Percentiles rank a stretch among this genome's conserved stretches.
Evolutionary conservation across 352 stramenopile species (phyloP).

Genomic region (Bremia lactucae): DNA sequence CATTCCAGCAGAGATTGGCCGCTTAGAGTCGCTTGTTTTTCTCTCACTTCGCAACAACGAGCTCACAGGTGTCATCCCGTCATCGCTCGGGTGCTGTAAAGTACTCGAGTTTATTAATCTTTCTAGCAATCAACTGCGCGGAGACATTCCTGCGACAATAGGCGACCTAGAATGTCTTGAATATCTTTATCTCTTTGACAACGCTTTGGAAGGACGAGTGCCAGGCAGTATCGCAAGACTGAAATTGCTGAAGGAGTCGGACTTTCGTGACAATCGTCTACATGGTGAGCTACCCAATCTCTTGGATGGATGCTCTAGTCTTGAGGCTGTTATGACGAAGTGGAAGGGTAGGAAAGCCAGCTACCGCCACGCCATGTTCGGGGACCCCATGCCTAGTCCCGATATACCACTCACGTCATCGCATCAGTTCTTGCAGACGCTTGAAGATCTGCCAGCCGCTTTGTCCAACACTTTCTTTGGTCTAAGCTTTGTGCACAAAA

Average conservation of each 20-base stretch:
- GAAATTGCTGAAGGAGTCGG: constrained; percentile 70
- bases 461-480: constrained; percentile 53
- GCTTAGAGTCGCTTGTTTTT: constrained; percentile 60
- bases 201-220: constrained; percentile 55
- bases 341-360: constrained; percentile 77
- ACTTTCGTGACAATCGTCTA: constrained; percentile 73
- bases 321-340: constrained; percentile 73
- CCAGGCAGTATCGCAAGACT: constrained; percentile 54
- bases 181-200: constrained; percentile 84
- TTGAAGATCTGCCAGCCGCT: constrained; percentile 43
- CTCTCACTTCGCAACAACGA: constrained; percentile 82
- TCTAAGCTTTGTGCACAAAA: constrained; percentile 42
- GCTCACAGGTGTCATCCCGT: constrained; percentile 50
- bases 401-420: constrained; percentile 25
- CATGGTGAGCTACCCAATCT: constrained; percentile 72
- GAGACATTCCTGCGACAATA: constrained; percentile 53
- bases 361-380: constrained; percentile 60
- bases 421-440: constrained; percentile 41
- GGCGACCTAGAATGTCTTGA: constrained; percentile 68
- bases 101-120: constrained; percentile 79
- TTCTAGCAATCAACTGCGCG: constrained; percentile 70
- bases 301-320: constrained; percentile 63
- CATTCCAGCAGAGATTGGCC: constrained; percentile 55
- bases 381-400: constrained; percentile 43
- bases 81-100: constrained; percentile 59